Percentiles rank a stretch among this genome's conserved stretches.
phyloP scores from a whole-genome alignment of 2,329 filamentous ascomycete species.

The Cordyceps javanica region DNA sequence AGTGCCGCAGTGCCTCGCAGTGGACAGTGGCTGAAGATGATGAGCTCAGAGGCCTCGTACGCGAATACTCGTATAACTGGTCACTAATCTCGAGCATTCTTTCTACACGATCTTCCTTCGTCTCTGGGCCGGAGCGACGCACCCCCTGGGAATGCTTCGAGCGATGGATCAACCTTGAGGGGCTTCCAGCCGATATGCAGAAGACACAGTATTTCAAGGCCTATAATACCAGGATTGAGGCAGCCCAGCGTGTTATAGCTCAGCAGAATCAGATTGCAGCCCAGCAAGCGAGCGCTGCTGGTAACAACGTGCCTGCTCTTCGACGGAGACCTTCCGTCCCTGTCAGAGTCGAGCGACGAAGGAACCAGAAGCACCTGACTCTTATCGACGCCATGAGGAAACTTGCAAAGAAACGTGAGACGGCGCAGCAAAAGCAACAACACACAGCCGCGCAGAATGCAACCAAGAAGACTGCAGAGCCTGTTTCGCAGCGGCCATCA shows the following conservation, averaged over 20 bases:
- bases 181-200: conserved; percentile 84
- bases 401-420: conserved; percentile 88
- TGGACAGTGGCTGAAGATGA: conserved; percentile 91
- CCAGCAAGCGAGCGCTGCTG: conserved; percentile 43
- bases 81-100: conserved; percentile 83
- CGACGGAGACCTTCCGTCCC: conserved; percentile 71
- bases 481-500: conserved; percentile 41
- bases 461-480: conserved; percentile 74
- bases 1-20: conserved; percentile 78
- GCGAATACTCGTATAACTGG: conserved; percentile 97
- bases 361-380: conserved; percentile 79
- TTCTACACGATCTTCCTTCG: conserved; percentile 65
- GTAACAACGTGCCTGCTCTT: conserved; percentile 30
- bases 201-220: conserved; percentile 92
- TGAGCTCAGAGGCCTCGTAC: conserved; percentile 75
- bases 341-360: conserved; percentile 76
- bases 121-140: conserved; percentile 80
- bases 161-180: conserved; percentile 88
- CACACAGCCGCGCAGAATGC: conserved; percentile 73
- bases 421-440: conserved; percentile 77
- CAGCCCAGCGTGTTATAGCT: conserved; percentile 48
- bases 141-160: conserved; percentile 99
- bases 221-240: conserved; percentile 55
- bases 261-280: conserved; percentile 46
- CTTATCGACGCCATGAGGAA: conserved; percentile 95